Conservation (phyloP, 2,329 filamentous ascomycete genomes). For the Hortaea werneckii region DNA sequence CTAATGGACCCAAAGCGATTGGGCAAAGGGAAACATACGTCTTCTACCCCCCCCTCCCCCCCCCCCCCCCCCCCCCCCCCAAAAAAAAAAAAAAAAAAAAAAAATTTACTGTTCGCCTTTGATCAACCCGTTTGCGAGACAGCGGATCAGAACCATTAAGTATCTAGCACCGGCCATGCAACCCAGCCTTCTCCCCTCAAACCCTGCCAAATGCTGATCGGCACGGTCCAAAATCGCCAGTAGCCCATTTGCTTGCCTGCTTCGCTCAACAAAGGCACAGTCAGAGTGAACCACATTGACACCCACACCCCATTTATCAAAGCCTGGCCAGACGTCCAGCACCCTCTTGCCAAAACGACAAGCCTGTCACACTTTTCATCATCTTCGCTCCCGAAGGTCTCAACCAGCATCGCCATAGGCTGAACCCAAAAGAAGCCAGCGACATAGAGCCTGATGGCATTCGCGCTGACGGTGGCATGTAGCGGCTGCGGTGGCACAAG, state of each 20-base stretch:
- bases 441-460: conserved; percentile 8
- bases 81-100: too few relatives aligned
- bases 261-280: conserved; percentile 16
- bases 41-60: too few relatives aligned
- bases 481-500: conserved; percentile 21
- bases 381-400: conserved; percentile 5
- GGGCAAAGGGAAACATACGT: too few relatives aligned
- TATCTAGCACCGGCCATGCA: conserved; percentile 6
- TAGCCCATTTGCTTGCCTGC: conserved; percentile 17
- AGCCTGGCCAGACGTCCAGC: conserved; percentile 3
- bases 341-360: background rate
- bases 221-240: conserved; percentile 18
- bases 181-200: conserved; percentile 11
- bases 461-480: conserved; percentile 3
- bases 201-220: conserved; percentile 14
- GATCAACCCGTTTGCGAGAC: too few relatives aligned
- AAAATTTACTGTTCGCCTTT: too few relatives aligned
- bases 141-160: too few relatives aligned
- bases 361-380: too few relatives aligned
- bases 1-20: too few relatives aligned
- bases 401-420: conserved; percentile 16
- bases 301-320: conserved; percentile 14
- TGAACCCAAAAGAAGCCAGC: conserved; percentile 22
- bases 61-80: too few relatives aligned
- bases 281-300: conserved; percentile 12